Evolutionary conservation across 208 protist species (phyloP).

Genomic region (Naegleria fowleri): DNA sequence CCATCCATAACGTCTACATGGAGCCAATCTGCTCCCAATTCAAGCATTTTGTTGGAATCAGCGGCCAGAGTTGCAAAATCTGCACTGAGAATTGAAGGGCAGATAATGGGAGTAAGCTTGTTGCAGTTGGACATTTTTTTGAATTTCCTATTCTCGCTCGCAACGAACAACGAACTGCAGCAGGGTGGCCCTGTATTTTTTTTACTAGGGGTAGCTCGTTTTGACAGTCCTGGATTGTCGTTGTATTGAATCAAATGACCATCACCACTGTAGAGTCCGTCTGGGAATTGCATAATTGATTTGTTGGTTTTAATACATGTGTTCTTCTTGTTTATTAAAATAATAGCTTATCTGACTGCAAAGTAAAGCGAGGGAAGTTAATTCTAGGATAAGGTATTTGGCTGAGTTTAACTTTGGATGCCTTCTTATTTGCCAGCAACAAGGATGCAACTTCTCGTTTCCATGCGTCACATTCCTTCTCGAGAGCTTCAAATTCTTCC

Average conservation of each 20-base stretch:
- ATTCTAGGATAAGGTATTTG: not conserved
- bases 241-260: too few species aligned
- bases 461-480: not conserved
- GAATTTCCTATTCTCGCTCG: too few species aligned
- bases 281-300: too few species aligned
- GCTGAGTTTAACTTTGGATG: not conserved
- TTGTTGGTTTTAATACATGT: too few species aligned
- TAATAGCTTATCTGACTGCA: not conserved
- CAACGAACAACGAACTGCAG: too few species aligned
- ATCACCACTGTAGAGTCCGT: too few species aligned
- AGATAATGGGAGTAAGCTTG: not conserved
- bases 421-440: not conserved
- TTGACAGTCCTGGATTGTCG: too few species aligned
- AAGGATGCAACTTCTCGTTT: not conserved
- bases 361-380: not conserved
- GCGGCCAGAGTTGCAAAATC: not conserved
- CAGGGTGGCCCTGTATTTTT: too few species aligned
- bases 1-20: constrained; percentile 96
- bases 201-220: too few species aligned
- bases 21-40: constrained; percentile 77
- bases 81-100: not conserved
- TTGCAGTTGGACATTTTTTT: not conserved
- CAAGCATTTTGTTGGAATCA: not conserved
- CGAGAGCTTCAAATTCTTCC: not conserved
- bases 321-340: not conserved